Evolutionary conservation across 768 basidiomycete genomes (phyloP), one percentile per base, ranked within the genome.

Genomic region (Leucosporidium creatinivorum): DNA sequence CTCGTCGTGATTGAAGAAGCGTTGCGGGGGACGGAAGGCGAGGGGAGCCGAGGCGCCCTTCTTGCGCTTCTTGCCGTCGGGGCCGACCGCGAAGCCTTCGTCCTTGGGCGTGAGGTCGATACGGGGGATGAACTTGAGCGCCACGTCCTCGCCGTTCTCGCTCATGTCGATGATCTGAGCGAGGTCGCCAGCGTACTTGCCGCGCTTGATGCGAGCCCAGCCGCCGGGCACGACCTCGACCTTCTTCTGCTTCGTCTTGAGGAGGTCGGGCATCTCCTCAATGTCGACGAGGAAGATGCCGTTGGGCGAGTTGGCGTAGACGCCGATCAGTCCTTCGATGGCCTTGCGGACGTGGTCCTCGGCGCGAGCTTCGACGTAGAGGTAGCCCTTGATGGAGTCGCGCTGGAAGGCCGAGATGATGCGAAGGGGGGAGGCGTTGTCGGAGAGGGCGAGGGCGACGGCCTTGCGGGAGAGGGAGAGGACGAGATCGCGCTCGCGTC

Each of bases 161-260:
- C 89, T 89, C 68, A 94, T 84, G 76, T 96, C 93, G 79, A 94
- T 82, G 59, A 99, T 91, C 77, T 96, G 93, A 1, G 96, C 96
- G 58, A 99, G 81, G 78, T 99, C 96, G 21, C 92, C 91, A 52
- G 88, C 84, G 76, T 99, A 96, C 76, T 89, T 93, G 55, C 94
- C 94, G 49, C 93, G 86, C 75, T 86, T 87, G 76, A 98, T 86
- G 59, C 96, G 89, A 12, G 98, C 92, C 96, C 96, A 99, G 73
- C 86, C 89, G 25, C 91, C 92, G 0, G 87, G 86, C 23, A 84
- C 85, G 51, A 97, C 84, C 0, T 88, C 88, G 56, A 87, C 80
- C 69, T 93, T 91, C 76, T 93, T 89, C 80, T 93, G 93, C 82
- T 93, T 97, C 75, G 96, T 96, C 76, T 91, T 89, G 73, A 98